Evolutionary conservation across 176 grass and related monocot genomes (phyloP).

Genomic region (Oryza punctata): DNA sequence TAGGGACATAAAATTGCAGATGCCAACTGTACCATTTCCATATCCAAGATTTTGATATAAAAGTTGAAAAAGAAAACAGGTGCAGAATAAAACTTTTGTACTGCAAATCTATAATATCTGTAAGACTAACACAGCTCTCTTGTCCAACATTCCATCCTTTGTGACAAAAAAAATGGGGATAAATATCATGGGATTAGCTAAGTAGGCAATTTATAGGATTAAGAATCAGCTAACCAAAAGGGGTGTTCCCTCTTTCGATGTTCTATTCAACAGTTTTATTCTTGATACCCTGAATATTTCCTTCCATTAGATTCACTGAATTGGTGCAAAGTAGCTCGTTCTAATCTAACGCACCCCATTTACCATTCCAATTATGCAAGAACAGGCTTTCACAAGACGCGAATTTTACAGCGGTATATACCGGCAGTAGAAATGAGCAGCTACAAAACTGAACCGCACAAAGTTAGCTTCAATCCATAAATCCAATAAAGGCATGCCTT

Average conservation of each 20-base stretch:
- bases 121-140: background rate
- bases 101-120: background rate
- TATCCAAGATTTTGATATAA: background rate
- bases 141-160: background rate
- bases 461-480: background rate
- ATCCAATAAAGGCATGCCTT: background rate
- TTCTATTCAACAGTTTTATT: background rate
- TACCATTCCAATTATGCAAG: background rate
- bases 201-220: background rate
- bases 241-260: background rate
- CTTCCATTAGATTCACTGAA: background rate
- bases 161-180: background rate
- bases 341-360: background rate
- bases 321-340: background rate
- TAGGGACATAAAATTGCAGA: background rate
- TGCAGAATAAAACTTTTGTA: background rate
- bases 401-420: background rate
- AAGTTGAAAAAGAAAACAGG: background rate
- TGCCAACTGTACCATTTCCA: background rate
- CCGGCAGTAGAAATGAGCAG: background rate
- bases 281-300: background rate
- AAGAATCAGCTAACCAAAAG: too few species aligned
- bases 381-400: background rate
- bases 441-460: background rate
- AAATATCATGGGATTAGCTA: background rate